Evolutionary conservation across 805 yeast genomes (phyloP).

Genomic region (Naumovozyma baii): DNA sequence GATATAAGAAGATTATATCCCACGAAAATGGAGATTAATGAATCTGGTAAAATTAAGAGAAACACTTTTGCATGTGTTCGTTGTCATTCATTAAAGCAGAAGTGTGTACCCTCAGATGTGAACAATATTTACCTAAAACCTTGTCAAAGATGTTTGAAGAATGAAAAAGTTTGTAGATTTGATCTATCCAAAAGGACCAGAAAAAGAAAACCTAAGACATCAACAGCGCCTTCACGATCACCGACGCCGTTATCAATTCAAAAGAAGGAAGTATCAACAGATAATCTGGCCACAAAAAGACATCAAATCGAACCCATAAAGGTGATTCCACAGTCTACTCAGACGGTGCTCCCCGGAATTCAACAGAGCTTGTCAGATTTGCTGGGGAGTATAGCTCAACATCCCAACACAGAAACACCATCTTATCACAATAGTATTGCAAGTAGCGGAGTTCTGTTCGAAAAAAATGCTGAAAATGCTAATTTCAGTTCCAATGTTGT

Average conservation of each 20-base stretch:
- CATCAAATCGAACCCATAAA: background rate
- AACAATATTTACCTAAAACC: slow-evolving; percentile 47
- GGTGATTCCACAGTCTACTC: background rate
- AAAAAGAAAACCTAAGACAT: slow-evolving; percentile 27
- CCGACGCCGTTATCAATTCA: background rate
- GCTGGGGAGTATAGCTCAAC: slow-evolving; percentile 1
- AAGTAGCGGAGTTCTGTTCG: background rate
- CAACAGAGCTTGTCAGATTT: slow-evolving; percentile 5
- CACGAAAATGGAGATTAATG: slow-evolving; percentile 13
- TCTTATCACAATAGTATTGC: background rate
- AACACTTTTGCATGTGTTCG: slow-evolving; percentile 29
- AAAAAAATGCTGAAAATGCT: background rate
- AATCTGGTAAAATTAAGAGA: slow-evolving; percentile 24
- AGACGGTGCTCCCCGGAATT: slow-evolving; percentile 6
- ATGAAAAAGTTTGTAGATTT: slow-evolving; percentile 55
- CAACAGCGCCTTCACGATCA: background rate
- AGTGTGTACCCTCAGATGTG: slow-evolving; percentile 58
- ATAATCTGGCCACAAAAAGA: background rate
- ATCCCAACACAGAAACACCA: background rate
- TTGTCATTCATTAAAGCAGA: slow-evolving; percentile 76
- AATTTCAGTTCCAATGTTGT: background rate
- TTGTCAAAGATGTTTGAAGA: slow-evolving; percentile 64
- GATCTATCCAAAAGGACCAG: slow-evolving; percentile 53
- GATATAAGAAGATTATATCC: slow-evolving; percentile 19
- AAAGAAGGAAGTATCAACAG: background rate